Evolutionary conservation across 345 rosid genomes (phyloP).

Genomic region (Pistacia integerrima): DNA sequence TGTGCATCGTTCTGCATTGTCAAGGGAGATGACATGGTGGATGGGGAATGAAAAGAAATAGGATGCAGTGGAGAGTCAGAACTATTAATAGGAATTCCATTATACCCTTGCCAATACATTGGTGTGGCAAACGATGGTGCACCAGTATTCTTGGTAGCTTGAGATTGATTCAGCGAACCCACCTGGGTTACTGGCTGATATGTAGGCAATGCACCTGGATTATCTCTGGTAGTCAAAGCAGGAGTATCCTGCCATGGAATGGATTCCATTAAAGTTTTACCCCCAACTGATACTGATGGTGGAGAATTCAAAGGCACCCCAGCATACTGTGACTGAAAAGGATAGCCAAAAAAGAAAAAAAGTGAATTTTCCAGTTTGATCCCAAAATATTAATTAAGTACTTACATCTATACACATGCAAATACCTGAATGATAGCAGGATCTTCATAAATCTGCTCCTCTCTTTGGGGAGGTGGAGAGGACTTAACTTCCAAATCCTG

Average conservation of each 20-base stretch:
- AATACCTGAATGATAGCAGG: constrained; percentile 50
- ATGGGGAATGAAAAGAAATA: constrained; percentile 23
- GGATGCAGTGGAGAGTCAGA: constrained; percentile 17
- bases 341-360: neutral
- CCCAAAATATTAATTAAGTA: neutral
- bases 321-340: constrained; percentile 35
- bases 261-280: constrained; percentile 22
- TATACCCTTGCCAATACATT: constrained; percentile 25
- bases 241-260: constrained; percentile 31
- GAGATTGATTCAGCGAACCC: constrained; percentile 22
- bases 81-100: constrained; percentile 17
- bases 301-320: constrained; percentile 26
- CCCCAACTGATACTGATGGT: constrained; percentile 14
- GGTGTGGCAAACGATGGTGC: constrained; percentile 21
- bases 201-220: constrained; percentile 18
- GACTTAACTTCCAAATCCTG: constrained; percentile 52
- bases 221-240: constrained; percentile 24
- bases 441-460: constrained; percentile 34
- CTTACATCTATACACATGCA: neutral
- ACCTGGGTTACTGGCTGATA: constrained; percentile 22
- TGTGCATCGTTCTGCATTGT: constrained; percentile 19
- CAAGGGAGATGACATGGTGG: constrained; percentile 23
- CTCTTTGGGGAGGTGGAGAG: constrained; percentile 28
- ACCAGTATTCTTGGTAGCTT: constrained; percentile 21
- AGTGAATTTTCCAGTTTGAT: neutral